Percentiles rank a stretch among this genome's conserved stretches.
Conservation (phyloP, 331 rosid genomes). For the Rhamnella rubrinervis region DNA sequence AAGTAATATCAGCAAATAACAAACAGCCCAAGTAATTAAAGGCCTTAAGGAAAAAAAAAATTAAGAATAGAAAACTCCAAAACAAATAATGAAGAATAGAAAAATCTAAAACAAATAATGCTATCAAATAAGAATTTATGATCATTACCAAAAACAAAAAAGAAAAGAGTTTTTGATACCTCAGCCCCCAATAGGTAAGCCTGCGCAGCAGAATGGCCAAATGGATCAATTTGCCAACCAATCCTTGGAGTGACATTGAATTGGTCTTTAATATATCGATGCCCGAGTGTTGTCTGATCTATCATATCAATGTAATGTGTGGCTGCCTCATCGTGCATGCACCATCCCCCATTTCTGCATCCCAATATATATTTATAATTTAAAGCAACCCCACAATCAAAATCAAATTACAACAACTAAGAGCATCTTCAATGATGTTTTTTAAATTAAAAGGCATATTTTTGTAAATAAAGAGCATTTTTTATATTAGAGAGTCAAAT, state of each 20-base stretch:
- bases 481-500: no score
- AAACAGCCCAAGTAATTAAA: no score
- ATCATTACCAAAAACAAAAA: background rate
- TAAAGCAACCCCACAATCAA: background rate
- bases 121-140: background rate
- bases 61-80: no score
- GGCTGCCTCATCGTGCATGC: slow-evolving; percentile 86
- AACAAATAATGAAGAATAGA: no score
- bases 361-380: background rate
- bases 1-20: no score
- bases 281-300: slow-evolving; percentile 87
- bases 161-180: slow-evolving; percentile 26
- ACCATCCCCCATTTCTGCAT: slow-evolving; percentile 77
- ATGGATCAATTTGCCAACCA: slow-evolving; percentile 90
- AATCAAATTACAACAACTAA: background rate
- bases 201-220: slow-evolving; percentile 84
- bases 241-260: slow-evolving; percentile 65
- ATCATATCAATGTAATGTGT: slow-evolving; percentile 79
- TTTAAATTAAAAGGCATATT: no score
- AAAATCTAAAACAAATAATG: background rate
- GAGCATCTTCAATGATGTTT: no score
- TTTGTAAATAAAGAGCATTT: no score
- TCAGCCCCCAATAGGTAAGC: slow-evolving; percentile 79
- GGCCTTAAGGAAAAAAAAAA: no score
- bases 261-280: slow-evolving; percentile 55